Base-by-base conservation (phyloP, 2,329 filamentous ascomycete genomes). In the Xylaria sp. region DNA sequence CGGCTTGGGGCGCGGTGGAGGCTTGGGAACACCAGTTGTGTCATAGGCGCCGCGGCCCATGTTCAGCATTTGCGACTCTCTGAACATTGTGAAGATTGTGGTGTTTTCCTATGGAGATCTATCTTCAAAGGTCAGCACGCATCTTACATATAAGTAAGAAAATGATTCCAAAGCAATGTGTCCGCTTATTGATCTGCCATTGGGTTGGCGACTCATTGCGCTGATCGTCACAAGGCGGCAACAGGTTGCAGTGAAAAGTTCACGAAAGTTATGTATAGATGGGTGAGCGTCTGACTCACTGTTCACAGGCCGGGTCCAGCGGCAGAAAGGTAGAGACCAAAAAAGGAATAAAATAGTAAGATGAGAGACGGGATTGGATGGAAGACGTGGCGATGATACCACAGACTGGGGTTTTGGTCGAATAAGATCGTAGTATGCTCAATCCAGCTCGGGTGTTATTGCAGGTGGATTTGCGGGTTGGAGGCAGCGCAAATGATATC, bases 21-120 rank as follows among this genome's bases (percentile, higher is more conserved):
- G 74, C 69, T 76, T 76, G 45, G 73, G 73, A 42, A 75, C 73
- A 63, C 74, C 74, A 49, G 74, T 76, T 61, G 73, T 75, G 62
- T 76, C 74, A 46, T 76, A 76, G 64, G 74, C 74, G 49, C 74
- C 74, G 45, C 74, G 73, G 66, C 74, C 74, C 74, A 76, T 76
- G 69, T 75, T 75, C 58, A 72, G 65, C 69, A 72, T 69, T 65
- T 67, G 69, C 54, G 67, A 65, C 51, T 74, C 73, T 67, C 69
- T 71, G 60, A 64, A 64, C 74, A 76, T 76, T 65, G 63, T 70
- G 68, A 50, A 25, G 28, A 60, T 50, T 37, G 17, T 28, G 7
- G 6, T 25, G 54, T 35, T 19, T 19, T 51, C 50, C 37, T 51
- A 15, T 47, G 21, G 19, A 4, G 4, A 9, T 31, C 28, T 31